These are phyloP conservation scores for Lycium barbarum DNA, from an alignment of 257 asterid species.

Conservation along the genomic window DNA sequence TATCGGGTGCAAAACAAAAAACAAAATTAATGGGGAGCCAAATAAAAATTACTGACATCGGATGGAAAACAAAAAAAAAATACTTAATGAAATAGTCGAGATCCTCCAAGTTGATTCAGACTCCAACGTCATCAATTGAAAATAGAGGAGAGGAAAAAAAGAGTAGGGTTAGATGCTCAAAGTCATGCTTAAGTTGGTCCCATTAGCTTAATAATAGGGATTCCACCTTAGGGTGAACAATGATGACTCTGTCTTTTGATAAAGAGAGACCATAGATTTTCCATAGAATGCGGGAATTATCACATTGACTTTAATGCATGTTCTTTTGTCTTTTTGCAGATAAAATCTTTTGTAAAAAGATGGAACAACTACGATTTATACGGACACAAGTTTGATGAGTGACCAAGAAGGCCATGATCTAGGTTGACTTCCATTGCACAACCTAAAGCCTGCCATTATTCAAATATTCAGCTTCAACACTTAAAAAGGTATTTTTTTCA, in stretches of 20 bases:
- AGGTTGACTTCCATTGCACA: neutral
- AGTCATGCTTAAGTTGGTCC: slow-evolving; percentile 37
- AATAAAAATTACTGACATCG: too few relatives aligned
- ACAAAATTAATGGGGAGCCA: too few relatives aligned
- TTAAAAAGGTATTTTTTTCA: too few relatives aligned
- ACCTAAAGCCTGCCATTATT: too few relatives aligned
- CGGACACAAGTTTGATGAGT: neutral
- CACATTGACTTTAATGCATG: slow-evolving; percentile 33
- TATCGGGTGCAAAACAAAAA: too few relatives aligned
- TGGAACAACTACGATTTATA: neutral
- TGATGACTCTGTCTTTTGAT: slow-evolving; percentile 29
- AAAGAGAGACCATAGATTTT: neutral
- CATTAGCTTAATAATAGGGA: slow-evolving; percentile 34
- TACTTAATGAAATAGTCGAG: too few relatives aligned
- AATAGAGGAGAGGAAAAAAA: neutral
- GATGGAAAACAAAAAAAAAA: too few relatives aligned
- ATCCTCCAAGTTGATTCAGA: too few relatives aligned
- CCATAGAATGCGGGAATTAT: slow-evolving; percentile 36
- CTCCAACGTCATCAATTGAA: neutral
- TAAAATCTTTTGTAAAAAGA: neutral
- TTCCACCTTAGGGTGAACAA: slow-evolving; percentile 26
- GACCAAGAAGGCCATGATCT: neutral
- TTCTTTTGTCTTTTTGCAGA: slow-evolving; percentile 7
- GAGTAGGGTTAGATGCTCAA: slow-evolving; percentile 11
- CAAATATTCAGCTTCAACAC: too few relatives aligned